Evolutionary conservation across 768 basidiomycete genomes (phyloP).

Genomic region (Gloeophyllum trabeum): DNA sequence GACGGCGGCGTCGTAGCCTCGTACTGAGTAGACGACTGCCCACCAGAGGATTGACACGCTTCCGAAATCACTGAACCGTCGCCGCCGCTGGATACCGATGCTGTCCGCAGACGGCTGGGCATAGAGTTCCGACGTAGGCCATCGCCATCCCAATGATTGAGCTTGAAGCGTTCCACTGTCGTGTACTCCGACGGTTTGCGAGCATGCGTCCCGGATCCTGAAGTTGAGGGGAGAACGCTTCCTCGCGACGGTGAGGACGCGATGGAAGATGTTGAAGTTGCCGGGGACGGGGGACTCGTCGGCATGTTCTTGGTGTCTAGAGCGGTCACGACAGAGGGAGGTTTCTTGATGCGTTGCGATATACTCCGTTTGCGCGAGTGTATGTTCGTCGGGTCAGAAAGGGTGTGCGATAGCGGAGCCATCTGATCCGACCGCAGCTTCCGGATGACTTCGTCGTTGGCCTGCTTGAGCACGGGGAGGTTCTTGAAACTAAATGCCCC

Average conservation of each 20-base stretch:
- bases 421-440: slow-evolving; percentile 91
- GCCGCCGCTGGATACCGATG: slow-evolving; percentile 74
- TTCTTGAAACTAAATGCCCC: slow-evolving; percentile 99
- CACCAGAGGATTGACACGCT: slow-evolving; percentile 50
- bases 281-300: slow-evolving; percentile 84
- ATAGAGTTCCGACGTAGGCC: slow-evolving; percentile 65
- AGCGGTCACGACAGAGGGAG: slow-evolving; percentile 65
- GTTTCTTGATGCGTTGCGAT: slow-evolving; percentile 76
- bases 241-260: slow-evolving; percentile 82
- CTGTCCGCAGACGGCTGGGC: slow-evolving; percentile 80
- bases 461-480: slow-evolving; percentile 88
- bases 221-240: slow-evolving; percentile 60
- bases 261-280: slow-evolving; percentile 84
- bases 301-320: slow-evolving; percentile 48
- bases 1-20: slow-evolving; percentile 64
- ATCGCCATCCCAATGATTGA: slow-evolving; percentile 64
- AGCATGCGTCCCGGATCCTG: slow-evolving; percentile 51
- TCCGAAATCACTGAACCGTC: slow-evolving; percentile 66
- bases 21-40: slow-evolving; percentile 39
- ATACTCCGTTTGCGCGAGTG: slow-evolving; percentile 68
- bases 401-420: slow-evolving; percentile 61
- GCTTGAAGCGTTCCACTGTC: slow-evolving; percentile 82
- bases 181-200: slow-evolving; percentile 89
- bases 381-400: slow-evolving; percentile 43
- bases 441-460: slow-evolving; percentile 95